A percentile compares a stretch with the other conserved stretches of the same genome.
These are phyloP conservation scores for Bryoerythrophyllum caledonicum DNA, from an alignment of 225 moss, liverwort and hornwort species.

Conservation along the genomic window DNA sequence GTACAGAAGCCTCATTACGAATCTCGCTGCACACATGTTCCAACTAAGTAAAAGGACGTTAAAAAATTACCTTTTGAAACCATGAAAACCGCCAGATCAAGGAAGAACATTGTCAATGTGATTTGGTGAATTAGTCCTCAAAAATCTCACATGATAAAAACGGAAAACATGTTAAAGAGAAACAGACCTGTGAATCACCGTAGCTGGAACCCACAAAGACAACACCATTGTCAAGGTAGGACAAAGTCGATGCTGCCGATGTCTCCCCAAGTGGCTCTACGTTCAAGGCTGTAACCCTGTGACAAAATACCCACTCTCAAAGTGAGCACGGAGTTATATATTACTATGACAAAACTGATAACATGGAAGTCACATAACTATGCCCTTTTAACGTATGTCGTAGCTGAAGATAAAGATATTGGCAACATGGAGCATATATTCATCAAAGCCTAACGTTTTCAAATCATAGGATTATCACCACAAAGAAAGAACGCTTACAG, in stretches of 20 bases:
- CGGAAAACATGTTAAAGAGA: background rate
- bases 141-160: slow-evolving; percentile 2
- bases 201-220: slow-evolving; percentile 86
- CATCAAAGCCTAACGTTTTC: background rate
- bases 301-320: slow-evolving; percentile 8
- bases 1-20: background rate
- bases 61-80: background rate
- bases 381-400: background rate
- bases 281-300: slow-evolving; percentile 70
- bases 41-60: background rate
- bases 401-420: background rate
- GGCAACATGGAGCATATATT: background rate
- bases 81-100: background rate
- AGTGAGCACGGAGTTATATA: background rate
- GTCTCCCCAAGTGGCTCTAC: slow-evolving; percentile 85
- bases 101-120: background rate
- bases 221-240: slow-evolving; percentile 82
- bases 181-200: slow-evolving; percentile 79
- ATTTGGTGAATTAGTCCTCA: background rate
- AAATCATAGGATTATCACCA: background rate
- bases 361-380: background rate
- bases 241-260: slow-evolving; percentile 77
- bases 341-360: background rate
- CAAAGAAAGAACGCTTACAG: background rate
- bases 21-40: background rate